A percentile compares a stretch with the other conserved stretches of the same genome.
Evolutionary conservation across 441 rosid species (phyloP).

Genomic region (Daphne laureola): DNA sequence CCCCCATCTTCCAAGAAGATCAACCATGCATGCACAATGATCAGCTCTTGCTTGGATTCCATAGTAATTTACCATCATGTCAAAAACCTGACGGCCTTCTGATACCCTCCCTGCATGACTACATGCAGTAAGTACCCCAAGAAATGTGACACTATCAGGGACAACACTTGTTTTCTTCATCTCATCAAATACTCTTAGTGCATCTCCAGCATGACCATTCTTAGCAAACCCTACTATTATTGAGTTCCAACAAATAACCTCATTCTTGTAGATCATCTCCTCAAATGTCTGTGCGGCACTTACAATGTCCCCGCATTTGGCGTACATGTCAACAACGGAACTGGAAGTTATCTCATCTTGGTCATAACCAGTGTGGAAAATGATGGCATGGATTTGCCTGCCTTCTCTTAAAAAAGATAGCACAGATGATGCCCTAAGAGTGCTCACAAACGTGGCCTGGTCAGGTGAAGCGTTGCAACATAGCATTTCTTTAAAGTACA

Average conservation of each 20-base stretch:
- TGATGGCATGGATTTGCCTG: slow-evolving; percentile 52
- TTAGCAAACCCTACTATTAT: slow-evolving; percentile 87
- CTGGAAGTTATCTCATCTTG: slow-evolving; percentile 65
- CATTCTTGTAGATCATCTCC: slow-evolving; percentile 45
- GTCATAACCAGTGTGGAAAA: slow-evolving; percentile 56
- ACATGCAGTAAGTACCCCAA: slow-evolving; percentile 88
- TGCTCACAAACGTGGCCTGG: slow-evolving; percentile 85
- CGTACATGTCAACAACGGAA: slow-evolving; percentile 87
- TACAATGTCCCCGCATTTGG: slow-evolving; percentile 78
- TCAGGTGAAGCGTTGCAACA: slow-evolving; percentile 48
- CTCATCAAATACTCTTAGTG: slow-evolving; percentile 43
- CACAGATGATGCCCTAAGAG: slow-evolving; percentile 68
- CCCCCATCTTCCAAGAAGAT: slow-evolving; percentile 92
- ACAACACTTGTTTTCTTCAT: slow-evolving; percentile 48
- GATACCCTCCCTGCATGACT: slow-evolving; percentile 84
- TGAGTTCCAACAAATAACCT: slow-evolving; percentile 79
- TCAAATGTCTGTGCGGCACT: slow-evolving; percentile 54
- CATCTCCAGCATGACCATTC: slow-evolving; percentile 79
- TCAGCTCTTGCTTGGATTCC: slow-evolving; percentile 61
- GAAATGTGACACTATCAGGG: slow-evolving; percentile 87
- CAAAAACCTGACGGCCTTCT: slow-evolving; percentile 55
- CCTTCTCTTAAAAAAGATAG: slow-evolving; percentile 63
- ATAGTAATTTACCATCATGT: slow-evolving; percentile 49
- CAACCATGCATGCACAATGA: slow-evolving; percentile 85
- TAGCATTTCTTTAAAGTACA: slow-evolving; percentile 56